A percentile compares a stretch with the other conserved stretches of the same genome.
Evolutionary conservation across 73 alveolate species (phyloP).

Genomic region (Tetrahymena thermophila): DNA sequence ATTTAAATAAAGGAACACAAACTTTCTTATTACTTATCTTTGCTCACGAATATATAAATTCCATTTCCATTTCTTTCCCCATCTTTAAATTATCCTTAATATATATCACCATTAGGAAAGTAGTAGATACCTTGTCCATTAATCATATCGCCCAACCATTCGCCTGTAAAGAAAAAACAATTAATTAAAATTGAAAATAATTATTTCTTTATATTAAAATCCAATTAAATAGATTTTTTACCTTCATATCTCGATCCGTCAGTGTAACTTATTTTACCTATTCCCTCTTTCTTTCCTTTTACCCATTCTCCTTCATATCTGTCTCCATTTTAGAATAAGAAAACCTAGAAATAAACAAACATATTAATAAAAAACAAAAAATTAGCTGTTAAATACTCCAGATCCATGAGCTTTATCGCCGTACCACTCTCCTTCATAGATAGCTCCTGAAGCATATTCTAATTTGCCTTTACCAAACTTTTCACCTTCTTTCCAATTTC

Average conservation of each 20-base stretch:
- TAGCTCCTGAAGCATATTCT: conserved; percentile 71
- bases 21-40: conserved; percentile 8
- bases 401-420: conserved; percentile 17
- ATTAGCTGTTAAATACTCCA: neutral
- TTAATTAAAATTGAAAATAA: neutral
- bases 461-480: conserved; percentile 76
- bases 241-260: conserved; percentile 62
- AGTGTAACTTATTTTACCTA: conserved; percentile 42
- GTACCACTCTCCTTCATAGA: conserved; percentile 78
- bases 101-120: conserved; percentile 40
- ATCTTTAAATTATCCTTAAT: conserved; percentile 40
- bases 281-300: conserved; percentile 26
- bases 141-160: conserved; percentile 37
- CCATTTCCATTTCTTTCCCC: conserved; percentile 50
- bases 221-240: too few species aligned
- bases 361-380: neutral
- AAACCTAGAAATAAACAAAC: neutral
- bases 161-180: conserved; percentile 9
- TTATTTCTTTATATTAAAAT: neutral
- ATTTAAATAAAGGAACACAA: neutral
- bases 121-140: conserved; percentile 33
- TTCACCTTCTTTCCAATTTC: conserved; percentile 67
- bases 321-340: conserved; percentile 19
- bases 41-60: conserved; percentile 23
- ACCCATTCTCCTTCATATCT: conserved; percentile 38